These are phyloP conservation scores for Schoenoplectus tabernaemontani DNA, from an alignment of 202 grass and related monocot genomes.

Conservation along the genomic window DNA sequence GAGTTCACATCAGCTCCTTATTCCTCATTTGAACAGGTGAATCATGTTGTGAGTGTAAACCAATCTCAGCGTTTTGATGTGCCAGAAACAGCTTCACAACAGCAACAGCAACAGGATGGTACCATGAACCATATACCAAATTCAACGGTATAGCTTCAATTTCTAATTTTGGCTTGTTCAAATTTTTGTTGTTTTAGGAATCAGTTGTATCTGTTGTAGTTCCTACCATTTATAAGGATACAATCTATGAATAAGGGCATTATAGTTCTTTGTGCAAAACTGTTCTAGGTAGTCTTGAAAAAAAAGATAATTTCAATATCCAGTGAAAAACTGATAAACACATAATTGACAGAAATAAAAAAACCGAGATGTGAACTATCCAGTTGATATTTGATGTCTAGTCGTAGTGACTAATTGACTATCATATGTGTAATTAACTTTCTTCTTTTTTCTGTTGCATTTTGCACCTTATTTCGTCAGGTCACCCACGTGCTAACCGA, in stretches of 20 bases:
- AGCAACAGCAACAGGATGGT: constrained; percentile 5
- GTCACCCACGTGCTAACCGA: constrained; percentile 13
- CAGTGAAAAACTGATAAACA: background rate
- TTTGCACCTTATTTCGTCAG: constrained; percentile 1
- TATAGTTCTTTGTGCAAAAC: background rate
- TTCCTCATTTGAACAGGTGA: constrained; percentile 32
- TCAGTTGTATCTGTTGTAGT: background rate
- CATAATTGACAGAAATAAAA: background rate
- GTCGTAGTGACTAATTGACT: background rate
- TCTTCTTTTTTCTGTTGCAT: background rate
- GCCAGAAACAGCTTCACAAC: constrained; percentile 31
- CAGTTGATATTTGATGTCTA: background rate
- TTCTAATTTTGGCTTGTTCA: background rate
- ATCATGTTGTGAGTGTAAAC: constrained; percentile 27
- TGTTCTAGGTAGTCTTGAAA: background rate
- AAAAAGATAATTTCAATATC: background rate
- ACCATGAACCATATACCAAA: constrained; percentile 4
- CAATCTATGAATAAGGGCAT: background rate
- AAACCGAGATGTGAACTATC: background rate
- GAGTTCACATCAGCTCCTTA: constrained; percentile 26
- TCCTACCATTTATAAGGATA: background rate
- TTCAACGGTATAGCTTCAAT: constrained; percentile 16
- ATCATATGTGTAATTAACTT: background rate
- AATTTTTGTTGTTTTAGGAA: background rate
- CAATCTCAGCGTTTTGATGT: constrained; percentile 40